A percentile compares a stretch with the other conserved stretches of the same genome.
Evolutionary conservation across 495 filamentous ascomycete genomes (phyloP).

Genomic region (Cairneyella variabilis): DNA sequence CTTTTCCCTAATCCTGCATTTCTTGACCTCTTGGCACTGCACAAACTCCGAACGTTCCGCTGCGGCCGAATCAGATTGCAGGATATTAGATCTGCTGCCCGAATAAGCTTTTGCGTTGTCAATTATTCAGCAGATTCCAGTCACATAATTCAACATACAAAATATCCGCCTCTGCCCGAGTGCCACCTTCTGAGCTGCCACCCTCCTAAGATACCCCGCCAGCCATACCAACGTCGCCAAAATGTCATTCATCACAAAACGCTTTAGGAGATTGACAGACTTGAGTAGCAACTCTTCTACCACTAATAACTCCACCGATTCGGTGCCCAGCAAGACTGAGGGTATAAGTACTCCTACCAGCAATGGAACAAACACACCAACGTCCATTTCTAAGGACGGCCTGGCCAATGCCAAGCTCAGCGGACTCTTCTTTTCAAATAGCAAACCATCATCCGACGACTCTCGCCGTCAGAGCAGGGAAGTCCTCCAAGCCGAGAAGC

Average conservation of each 20-base stretch:
- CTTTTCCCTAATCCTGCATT: too few species aligned
- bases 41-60: too few species aligned
- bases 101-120: too few species aligned
- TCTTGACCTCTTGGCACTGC: too few species aligned
- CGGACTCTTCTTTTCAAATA: too few species aligned
- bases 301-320: constrained; percentile 3
- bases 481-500: constrained; percentile 47
- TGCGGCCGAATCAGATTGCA: too few species aligned
- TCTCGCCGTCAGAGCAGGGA: constrained; percentile 39
- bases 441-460: constrained; percentile 54
- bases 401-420: constrained; percentile 34
- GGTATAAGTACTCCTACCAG: constrained; percentile 2
- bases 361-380: not conserved
- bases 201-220: too few species aligned
- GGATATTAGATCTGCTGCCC: too few species aligned
- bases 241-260: constrained; percentile 27
- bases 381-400: constrained; percentile 31
- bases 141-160: too few species aligned
- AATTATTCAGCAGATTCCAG: too few species aligned
- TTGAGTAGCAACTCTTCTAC: constrained; percentile 1
- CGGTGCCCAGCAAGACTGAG: constrained; percentile 7
- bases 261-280: constrained; percentile 19
- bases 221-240: constrained; percentile 9
- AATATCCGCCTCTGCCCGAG: too few species aligned
- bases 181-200: too few species aligned